Evolutionary conservation across 768 basidiomycete genomes (phyloP).

Genomic region (Pleurotus tuoliensis): DNA sequence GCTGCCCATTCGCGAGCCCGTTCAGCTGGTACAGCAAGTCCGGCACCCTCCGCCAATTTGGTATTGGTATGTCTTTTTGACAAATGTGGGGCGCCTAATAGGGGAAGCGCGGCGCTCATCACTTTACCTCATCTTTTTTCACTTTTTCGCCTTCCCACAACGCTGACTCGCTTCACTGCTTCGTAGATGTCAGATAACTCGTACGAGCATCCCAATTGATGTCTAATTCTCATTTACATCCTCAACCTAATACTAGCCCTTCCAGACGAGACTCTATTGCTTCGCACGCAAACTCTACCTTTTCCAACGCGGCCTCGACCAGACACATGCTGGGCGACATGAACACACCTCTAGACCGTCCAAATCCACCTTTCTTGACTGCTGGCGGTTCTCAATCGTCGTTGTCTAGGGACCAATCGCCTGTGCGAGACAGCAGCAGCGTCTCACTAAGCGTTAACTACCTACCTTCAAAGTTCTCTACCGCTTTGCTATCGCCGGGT

Average conservation of each 20-base stretch:
- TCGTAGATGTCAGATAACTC: slow-evolving; percentile 8
- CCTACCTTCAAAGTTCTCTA: slow-evolving; percentile 71
- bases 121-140: neutral
- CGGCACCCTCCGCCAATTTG: slow-evolving; percentile 9
- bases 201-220: slow-evolving; percentile 5
- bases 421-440: slow-evolving; percentile 15
- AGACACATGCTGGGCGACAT: slow-evolving; percentile 41
- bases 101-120: no score
- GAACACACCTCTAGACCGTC: slow-evolving; percentile 31
- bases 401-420: slow-evolving; percentile 17
- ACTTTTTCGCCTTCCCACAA: neutral
- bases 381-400: slow-evolving; percentile 15
- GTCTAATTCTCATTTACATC: neutral
- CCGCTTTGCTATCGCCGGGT: slow-evolving; percentile 35
- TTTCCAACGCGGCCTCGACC: slow-evolving; percentile 44
- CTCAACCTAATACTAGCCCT: slow-evolving; percentile 9
- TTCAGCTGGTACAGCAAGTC: slow-evolving; percentile 9
- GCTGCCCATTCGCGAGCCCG: slow-evolving; percentile 13
- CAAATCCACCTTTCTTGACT: slow-evolving; percentile 27
- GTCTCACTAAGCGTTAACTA: slow-evolving; percentile 63
- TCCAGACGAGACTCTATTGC: slow-evolving; percentile 35
- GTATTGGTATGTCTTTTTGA: neutral
- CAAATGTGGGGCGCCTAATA: neutral
- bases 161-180: neutral
- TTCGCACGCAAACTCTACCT: slow-evolving; percentile 35